Evolutionary conservation across 164 flowering plant species (phyloP), one percentile per base, ranked within the genome.

Genomic region (Piper longum): DNA sequence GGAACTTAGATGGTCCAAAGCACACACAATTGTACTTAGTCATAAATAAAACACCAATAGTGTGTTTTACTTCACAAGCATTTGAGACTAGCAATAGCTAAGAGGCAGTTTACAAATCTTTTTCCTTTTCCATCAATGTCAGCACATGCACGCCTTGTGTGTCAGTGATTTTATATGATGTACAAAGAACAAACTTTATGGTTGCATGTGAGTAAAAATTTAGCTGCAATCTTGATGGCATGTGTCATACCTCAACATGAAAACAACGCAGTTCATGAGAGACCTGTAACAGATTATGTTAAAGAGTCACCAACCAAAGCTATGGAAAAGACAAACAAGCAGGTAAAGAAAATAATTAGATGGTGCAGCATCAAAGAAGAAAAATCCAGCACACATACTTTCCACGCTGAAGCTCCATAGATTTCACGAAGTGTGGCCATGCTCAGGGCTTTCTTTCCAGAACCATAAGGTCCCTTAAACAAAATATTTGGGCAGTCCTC

Each of bases 401-500:
- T 78, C 74, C 81, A 76, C 56, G 77, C 74, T 44, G 81, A 58
- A 44, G 81, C 82, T 5, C 89, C 87, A 66, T 66, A 87, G 65
- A 83, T 79, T 75, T 87, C 88, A 7, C 73, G 72, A 57, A 85
- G 69, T 36, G 78, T 67, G 43, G 90, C 95, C 85, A 77, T 80
- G 18, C 81, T 61, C 56, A 83, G 62, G 17, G 85, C 75, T 76
- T 70, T 87, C 73, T 79, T 87, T 54, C 88, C 90, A 40, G 90
- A 77, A 59, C 95, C 90, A 16, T 78, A 56, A 48, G 85, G 95
- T 59, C 90, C 90, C 67, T 81, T 83, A 68, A 87, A 69, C 77
- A 87, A 62, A 64, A 87, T 75, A 73, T 87, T 84, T 40, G 90
- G 95, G 60, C 76, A 69, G 40, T 42, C 70, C 2, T 66, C 73